Evolutionary conservation across 2,329 filamentous ascomycete species (phyloP), one percentile per base, ranked within the genome.

Genomic region (Cytospora mali): DNA sequence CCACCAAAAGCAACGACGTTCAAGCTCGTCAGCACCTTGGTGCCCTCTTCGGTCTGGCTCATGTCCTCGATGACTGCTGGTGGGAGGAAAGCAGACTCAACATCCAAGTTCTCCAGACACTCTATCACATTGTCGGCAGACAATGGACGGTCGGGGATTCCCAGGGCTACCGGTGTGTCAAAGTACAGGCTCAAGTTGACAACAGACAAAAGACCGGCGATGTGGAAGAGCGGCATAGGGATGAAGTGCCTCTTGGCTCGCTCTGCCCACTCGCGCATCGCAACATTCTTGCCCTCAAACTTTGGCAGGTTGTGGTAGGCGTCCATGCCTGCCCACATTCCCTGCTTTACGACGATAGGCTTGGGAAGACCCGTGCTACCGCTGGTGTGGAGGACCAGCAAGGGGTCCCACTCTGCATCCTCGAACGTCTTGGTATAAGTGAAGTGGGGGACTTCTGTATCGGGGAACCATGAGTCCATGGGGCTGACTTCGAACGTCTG

Each of bases 281-380:
- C 31, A 18, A 39, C 23, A 13, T 33, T 60, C 28, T 55, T 48
- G 27, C 62, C 59, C 14, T 58, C 55, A 58, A 71, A 72, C 3
- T 68, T 63, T 0, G 68, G 69, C 1, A 72, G 42, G 4, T 69
- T 55, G 27, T 71, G 72, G 29, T 69, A 71, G 2, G 58, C 66
- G 59, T 82, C 78, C 4, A 58, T 64, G 7, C 75, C 67, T 1
- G 75, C 71, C 16, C 77, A 13, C 69, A 77, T 72, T 16, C 79
- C 79, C 6, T 79, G 74, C 4, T 69, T 68, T 23, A 72, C 68
- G 11, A 78, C 65, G n/a, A 82, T 73, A 2, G 79, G 79, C 67
- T 80, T 81, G 0, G 80, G 80, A 4, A 80, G 70, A 0, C 79
- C 79, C 0, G 79, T 81, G 49, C 75, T 79, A 6, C 80, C 80